Evolutionary conservation across 768 basidiomycete genomes (phyloP).

Genomic region (Thelephora ganbajun): DNA sequence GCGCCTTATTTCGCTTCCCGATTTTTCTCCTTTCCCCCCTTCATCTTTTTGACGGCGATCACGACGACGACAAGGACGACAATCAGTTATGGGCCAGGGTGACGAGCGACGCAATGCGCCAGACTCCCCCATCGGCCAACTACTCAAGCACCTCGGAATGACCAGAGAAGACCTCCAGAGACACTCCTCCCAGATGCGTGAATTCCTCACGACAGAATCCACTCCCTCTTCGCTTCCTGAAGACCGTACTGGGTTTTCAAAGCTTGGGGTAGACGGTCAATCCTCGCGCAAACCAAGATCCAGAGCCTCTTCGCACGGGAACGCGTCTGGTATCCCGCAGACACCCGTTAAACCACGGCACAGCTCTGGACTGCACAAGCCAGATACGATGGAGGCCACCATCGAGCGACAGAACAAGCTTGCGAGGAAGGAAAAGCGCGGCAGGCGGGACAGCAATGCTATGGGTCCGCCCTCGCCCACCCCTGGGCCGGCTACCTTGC

Average conservation of each 20-base stretch:
- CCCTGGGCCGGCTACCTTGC: not conserved
- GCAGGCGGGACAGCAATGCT: slow-evolving; percentile 6
- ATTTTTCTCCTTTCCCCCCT: not conserved
- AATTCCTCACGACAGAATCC: slow-evolving; percentile 50
- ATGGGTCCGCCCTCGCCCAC: not conserved
- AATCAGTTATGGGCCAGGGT: not conserved
- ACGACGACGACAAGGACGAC: not conserved
- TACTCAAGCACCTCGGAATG: slow-evolving; percentile 57
- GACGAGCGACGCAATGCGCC: slow-evolving; percentile 1
- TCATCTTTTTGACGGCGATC: not conserved
- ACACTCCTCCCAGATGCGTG: slow-evolving; percentile 70
- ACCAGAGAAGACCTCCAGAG: slow-evolving; percentile 62
- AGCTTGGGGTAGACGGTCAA: not conserved
- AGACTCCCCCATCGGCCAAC: slow-evolving; percentile 57
- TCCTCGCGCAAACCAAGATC: slow-evolving; percentile 14
- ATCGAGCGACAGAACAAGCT: slow-evolving; percentile 56
- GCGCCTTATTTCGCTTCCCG: too few species aligned
- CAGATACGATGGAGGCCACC: slow-evolving; percentile 67
- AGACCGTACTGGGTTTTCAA: not conserved
- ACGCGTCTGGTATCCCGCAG: slow-evolving; percentile 38
- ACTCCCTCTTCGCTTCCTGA: slow-evolving; percentile 28
- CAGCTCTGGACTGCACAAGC: slow-evolving; percentile 6
- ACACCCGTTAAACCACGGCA: slow-evolving; percentile 18
- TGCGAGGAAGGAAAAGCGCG: slow-evolving; percentile 35
- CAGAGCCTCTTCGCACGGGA: slow-evolving; percentile 39